These are phyloP conservation scores for Candida suzukii DNA, from an alignment of 805 yeast species.

Conservation along the genomic window DNA sequence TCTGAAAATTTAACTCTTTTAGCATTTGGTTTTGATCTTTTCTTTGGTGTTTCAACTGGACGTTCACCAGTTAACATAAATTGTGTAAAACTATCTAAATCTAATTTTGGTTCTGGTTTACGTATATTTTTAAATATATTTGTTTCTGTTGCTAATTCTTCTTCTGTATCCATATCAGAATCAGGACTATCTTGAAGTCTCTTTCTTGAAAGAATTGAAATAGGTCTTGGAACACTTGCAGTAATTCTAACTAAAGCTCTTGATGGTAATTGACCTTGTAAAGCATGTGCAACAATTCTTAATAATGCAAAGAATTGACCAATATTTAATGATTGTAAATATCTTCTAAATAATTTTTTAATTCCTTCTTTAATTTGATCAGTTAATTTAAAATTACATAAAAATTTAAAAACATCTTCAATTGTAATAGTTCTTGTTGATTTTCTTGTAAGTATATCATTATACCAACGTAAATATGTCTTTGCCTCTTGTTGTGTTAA, in stretches of 20 bases:
- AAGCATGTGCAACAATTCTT: conserved; percentile 68
- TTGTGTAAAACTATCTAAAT: conserved; percentile 80
- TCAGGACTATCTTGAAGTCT: conserved; percentile 39
- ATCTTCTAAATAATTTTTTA: conserved; percentile 41
- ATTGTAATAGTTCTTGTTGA: conserved; percentile 59
- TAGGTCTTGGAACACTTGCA: conserved; percentile 74
- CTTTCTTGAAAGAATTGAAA: conserved; percentile 62
- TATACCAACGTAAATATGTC: conserved; percentile 91
- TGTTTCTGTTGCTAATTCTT: conserved; percentile 19
- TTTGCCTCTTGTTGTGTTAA: conserved; percentile 71
- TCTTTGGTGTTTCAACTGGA: conserved; percentile 36
- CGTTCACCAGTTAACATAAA: conserved; percentile 77
- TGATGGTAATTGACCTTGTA: conserved; percentile 42
- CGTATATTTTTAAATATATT: conserved; percentile 9
- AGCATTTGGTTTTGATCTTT: conserved; percentile 33
- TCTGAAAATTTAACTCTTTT: conserved; percentile 73
- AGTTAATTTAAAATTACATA: conserved; percentile 67
- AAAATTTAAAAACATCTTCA: conserved; percentile 71
- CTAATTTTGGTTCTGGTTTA: conserved; percentile 38
- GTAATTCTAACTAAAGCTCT: conserved; percentile 43
- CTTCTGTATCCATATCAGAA: conserved; percentile 28
- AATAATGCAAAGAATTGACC: conserved; percentile 89
- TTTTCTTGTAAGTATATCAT: conserved; percentile 69
- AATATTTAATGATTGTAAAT: conserved; percentile 58
- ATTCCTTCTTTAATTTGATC: conserved; percentile 39